Evolutionary conservation across 768 basidiomycete genomes (phyloP).

Genomic region (Collybiopsis confluens): DNA sequence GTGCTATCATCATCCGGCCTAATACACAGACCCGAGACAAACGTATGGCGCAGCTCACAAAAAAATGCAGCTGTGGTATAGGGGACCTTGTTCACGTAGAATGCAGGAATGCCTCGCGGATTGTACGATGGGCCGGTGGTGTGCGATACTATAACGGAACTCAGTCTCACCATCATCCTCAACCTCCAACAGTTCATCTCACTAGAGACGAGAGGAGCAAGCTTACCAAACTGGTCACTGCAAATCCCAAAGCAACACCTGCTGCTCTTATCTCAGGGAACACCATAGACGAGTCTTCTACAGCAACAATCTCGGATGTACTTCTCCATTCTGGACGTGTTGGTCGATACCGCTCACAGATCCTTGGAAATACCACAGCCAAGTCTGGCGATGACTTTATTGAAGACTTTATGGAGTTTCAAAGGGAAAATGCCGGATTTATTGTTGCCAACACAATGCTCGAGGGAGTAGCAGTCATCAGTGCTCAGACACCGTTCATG

Average conservation of each 20-base stretch:
- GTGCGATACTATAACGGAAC: background rate
- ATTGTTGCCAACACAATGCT: background rate
- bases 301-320: background rate
- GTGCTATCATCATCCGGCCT: background rate
- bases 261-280: constrained; percentile 1
- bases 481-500: background rate
- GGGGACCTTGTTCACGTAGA: background rate
- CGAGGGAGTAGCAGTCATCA: background rate
- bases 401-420: background rate
- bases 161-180: background rate
- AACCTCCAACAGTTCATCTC: background rate
- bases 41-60: background rate
- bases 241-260: background rate
- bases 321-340: background rate
- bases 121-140: background rate
- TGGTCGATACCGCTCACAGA: background rate
- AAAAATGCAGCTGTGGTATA: background rate
- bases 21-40: background rate
- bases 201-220: background rate
- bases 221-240: background rate
- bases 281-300: background rate
- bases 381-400: background rate
- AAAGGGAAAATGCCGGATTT: background rate
- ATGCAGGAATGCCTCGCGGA: constrained; percentile 7
- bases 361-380: background rate